Conservation (phyloP, 208 protist species). For the Wallacemonas sp. region DNA sequence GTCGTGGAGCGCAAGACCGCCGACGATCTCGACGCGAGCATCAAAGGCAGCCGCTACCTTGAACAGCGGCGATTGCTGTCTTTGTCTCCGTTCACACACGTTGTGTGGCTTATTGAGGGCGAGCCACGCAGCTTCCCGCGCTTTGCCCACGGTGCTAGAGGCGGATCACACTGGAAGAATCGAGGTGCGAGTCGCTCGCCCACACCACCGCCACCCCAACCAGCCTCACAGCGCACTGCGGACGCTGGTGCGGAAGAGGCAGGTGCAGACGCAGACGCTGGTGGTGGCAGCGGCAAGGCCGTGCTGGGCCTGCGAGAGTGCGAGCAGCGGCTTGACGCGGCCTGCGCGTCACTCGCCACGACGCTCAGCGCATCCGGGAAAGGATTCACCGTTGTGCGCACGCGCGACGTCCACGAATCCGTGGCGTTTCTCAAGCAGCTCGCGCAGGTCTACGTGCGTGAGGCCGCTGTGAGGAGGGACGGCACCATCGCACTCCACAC, state of each 20-base stretch:
- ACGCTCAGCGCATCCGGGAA: neutral
- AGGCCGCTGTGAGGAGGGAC: constrained; percentile 16
- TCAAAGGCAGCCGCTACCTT: constrained; percentile 59
- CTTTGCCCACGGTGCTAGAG: neutral
- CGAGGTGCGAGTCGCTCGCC: constrained; percentile 2
- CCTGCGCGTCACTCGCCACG: constrained; percentile 44
- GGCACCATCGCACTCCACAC: neutral
- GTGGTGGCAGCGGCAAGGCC: too few relatives aligned
- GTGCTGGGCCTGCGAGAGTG: constrained; percentile 3
- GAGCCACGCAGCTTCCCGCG: neutral
- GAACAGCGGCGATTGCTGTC: constrained; percentile 73
- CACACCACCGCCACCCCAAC: constrained; percentile 7
- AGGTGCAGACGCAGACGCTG: too few relatives aligned
- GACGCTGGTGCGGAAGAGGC: too few relatives aligned
- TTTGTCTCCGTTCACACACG: constrained; percentile 41
- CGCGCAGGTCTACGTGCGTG: constrained; percentile 13
- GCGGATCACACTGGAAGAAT: too few relatives aligned
- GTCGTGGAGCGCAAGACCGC: constrained; percentile 85
- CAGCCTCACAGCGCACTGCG: neutral
- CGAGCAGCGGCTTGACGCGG: constrained; percentile 36
- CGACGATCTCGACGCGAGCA: constrained; percentile 69
- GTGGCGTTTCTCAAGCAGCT: constrained; percentile 40
- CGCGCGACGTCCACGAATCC: constrained; percentile 47
- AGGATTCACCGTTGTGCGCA: constrained; percentile 46
- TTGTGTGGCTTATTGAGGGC: constrained; percentile 82